A percentile compares a stretch with the other conserved stretches of the same genome.
phyloP scores from a whole-genome alignment of 1,284 basidiomycete genomes.

The Stygiomarasmius scandens region DNA sequence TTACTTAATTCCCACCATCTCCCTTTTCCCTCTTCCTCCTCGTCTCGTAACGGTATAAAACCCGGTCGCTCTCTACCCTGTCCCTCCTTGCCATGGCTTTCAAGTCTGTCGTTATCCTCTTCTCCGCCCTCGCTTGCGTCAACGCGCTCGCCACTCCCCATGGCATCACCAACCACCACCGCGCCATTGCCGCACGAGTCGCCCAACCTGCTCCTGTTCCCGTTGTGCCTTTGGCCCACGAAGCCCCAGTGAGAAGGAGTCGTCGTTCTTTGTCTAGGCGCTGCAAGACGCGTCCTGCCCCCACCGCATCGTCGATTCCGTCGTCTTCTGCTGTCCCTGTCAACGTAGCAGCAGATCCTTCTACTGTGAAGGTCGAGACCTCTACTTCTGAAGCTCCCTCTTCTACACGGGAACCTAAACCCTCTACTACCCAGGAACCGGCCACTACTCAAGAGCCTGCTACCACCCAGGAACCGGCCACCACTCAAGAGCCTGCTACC shows the following conservation, averaged over 20 bases:
- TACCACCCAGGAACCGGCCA: slow-evolving; percentile 3
- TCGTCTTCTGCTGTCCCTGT: slow-evolving; percentile 26
- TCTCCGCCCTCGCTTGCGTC: slow-evolving; percentile 44
- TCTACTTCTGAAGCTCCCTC: slow-evolving; percentile 16
- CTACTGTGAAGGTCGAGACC: background rate
- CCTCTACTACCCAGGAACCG: slow-evolving; percentile 20
- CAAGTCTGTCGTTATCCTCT: slow-evolving; percentile 47
- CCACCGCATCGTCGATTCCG: slow-evolving; percentile 25
- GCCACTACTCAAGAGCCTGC: slow-evolving; percentile 10
- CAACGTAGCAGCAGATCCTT: slow-evolving; percentile 20
- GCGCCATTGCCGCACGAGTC: slow-evolving; percentile 40
- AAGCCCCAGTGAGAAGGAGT: slow-evolving; percentile 2
- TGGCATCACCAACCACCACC: slow-evolving; percentile 37
- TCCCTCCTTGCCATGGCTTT: slow-evolving; percentile 43
- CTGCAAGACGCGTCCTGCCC: slow-evolving; percentile 39
- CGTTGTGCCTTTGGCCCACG: slow-evolving; percentile 17
- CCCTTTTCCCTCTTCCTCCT: background rate
- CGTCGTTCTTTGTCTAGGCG: slow-evolving; percentile 42
- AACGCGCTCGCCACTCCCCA: slow-evolving; percentile 51
- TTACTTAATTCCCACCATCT: background rate
- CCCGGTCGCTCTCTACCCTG: slow-evolving; percentile 16
- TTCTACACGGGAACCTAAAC: slow-evolving; percentile 11
- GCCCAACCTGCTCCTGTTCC: slow-evolving; percentile 27
- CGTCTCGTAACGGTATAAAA: slow-evolving; percentile 14
- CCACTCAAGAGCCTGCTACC: slow-evolving; percentile 19